These are phyloP conservation scores for Perilla frutescens DNA, from an alignment of 257 asterid species.

Conservation along the genomic window DNA sequence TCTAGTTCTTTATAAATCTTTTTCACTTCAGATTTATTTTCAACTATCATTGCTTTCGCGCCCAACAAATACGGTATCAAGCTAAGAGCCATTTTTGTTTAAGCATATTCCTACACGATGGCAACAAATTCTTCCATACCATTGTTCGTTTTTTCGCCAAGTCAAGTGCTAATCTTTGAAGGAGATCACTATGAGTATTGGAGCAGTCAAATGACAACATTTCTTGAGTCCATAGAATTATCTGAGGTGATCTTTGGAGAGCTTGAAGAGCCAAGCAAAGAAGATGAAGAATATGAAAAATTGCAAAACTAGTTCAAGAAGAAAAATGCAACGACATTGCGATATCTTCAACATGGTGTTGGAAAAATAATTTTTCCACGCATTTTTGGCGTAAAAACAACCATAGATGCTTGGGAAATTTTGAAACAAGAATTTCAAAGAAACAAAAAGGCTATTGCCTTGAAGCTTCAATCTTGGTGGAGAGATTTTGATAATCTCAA, in stretches of 20 bases:
- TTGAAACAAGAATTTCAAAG: too few species aligned
- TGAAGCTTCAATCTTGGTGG: too few species aligned
- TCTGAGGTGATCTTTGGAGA: not conserved
- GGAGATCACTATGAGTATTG: too few species aligned
- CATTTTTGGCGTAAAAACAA: too few species aligned
- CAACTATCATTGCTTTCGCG: too few species aligned
- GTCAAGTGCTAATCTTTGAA: conserved; percentile 14
- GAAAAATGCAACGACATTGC: conserved; percentile 3
- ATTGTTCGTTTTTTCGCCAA: not conserved
- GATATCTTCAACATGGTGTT: too few species aligned
- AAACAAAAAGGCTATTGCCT: too few species aligned
- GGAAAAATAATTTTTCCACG: too few species aligned
- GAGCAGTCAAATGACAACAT: conserved; percentile 22
- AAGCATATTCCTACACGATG: not conserved
- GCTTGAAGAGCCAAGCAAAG: not conserved
- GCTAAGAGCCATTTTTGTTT: too few species aligned
- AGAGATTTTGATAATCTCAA: conserved; percentile 9
- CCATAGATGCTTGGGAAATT: not conserved
- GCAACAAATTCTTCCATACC: not conserved
- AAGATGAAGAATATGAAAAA: not conserved
- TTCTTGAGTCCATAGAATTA: not conserved
- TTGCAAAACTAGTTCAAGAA: not conserved
- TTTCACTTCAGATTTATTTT: too few species aligned
- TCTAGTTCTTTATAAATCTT: too few species aligned
- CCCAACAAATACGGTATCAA: too few species aligned